Evolutionary conservation across 2,329 filamentous ascomycete genomes (phyloP), one percentile per base, ranked within the genome.

Genomic region (Microdochium bolleyi): DNA sequence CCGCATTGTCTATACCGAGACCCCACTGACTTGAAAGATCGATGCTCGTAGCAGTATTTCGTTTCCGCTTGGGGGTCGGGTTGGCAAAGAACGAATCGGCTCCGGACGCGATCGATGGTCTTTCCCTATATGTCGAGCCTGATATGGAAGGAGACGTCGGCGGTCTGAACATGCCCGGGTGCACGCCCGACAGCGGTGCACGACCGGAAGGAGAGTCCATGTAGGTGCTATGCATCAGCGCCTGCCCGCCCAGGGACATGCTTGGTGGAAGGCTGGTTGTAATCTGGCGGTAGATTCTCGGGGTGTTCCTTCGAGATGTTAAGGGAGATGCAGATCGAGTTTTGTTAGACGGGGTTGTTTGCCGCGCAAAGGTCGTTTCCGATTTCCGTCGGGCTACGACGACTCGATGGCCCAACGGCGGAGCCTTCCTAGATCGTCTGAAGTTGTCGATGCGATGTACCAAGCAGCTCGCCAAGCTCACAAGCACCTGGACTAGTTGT

Each of bases 61-160:
- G 71, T 61, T 81, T 82, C 25, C 78, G 71, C 61, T 79, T 79
- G 7, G 69, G 56, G n/a, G 66, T 67, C 3, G 60, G 56, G n/a
- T 52, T 58, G 2, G 64, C 57, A 2, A 62, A 66, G 13, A 66
- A 59, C 21, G 66, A 50, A 37, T 69, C 70, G 1, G 72, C 70
- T 50, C 67, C 65, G n/a, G 73, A 55, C 54, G 68, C 72, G 32
- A 65, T 65, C 4, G 67, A 70, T 1, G 73, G 73, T 62, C 65
- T 52, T 56, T 62, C 50, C n/a, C 74, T 61, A 53, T 73, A 72
- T 51, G 61, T 62, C 10, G 72, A 69, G 58, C 66, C 70, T 49
- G 64, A 63, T 25, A 62, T 62, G 24, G 68, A 67, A 2, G 73
- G 70, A 8, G 75, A 74, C 21, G 65, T 61, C 8, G 75, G 74